A percentile compares a stretch with the other conserved stretches of the same genome.
These are phyloP conservation scores for grape (Vitis vinifera) DNA, from an alignment of 164 flowering plant species.

Conservation along the genomic window ASM3070453v1 NC_081811.1:508501-509000, in stretches of 20 bases:
- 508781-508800: conserved; percentile 21
- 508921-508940: conserved; percentile 95
- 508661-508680: conserved; percentile 15
- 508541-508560: conserved; percentile 17
- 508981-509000: conserved; percentile 66
- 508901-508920: conserved; percentile 65
- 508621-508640: conserved; percentile 93
- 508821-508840: conserved; percentile 16
- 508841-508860: conserved; percentile 32
- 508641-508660: conserved; percentile 82
- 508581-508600: conserved; percentile 33
- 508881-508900: conserved; percentile 75
- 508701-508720: conserved; percentile 13
- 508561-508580: conserved; percentile 9
- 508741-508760: conserved; percentile 80
- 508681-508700: conserved; percentile 16
- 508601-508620: conserved; percentile 81
- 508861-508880: conserved; percentile 74
- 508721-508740: conserved; percentile 14
- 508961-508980: conserved; percentile 77
- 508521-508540: conserved; percentile 30
- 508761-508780: conserved; percentile 34
- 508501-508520: conserved; percentile 12
- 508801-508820: conserved; percentile 11
- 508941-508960: conserved; percentile 64